Evolutionary conservation across 2,329 filamentous ascomycete genomes (phyloP), one percentile per base, ranked within the genome.

Genomic region (Arthrobotrys iridis): DNA sequence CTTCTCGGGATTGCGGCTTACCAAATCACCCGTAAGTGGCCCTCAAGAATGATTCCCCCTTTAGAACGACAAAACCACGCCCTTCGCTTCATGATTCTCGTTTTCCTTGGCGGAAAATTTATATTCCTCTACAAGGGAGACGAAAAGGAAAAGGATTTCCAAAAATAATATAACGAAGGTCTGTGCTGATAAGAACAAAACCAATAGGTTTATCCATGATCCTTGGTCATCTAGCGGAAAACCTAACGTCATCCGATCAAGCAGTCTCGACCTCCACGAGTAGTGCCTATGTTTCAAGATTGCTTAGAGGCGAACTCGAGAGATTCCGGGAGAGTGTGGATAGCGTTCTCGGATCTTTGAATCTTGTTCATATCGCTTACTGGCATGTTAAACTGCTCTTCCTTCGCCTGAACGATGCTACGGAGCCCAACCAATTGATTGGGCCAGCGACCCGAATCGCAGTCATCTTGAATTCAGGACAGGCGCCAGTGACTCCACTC

Each of bases 351-450:
- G 82, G 84, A 10, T 84, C 85, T 45, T 83, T 89, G 24, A 87
- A 87, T 20, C 85, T 90, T 30, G 84, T 92, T 1, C 87, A 90
- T 78, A 84, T 92, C 22, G 87, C 87, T 15, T 92, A 91, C 81
- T 91, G 90, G 87, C 89, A 92, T 80, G 85, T 87, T 77, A 87
- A 88, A 75, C 84, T 92, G 6, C 83, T 92, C 15, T 85, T 88
- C 7, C 87, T 88, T 59, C 84, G 91, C 1, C 83, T 89, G 63
- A 87, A 86, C 37, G 85, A 87, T 0, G 84, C 84, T 8, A 84
- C 86, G 0, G 86, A 86, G 41, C 84, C 87, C 0, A 82, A 84
- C 1, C 86, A 90, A 71, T 84, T 89, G 13, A 82, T 91, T 18
- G 88, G 87, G 81, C 86, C 88, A 4, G 87, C 87, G 24, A 85